Conservation (phyloP, 75 land plant species). For the Picea sitchensis region DNA sequence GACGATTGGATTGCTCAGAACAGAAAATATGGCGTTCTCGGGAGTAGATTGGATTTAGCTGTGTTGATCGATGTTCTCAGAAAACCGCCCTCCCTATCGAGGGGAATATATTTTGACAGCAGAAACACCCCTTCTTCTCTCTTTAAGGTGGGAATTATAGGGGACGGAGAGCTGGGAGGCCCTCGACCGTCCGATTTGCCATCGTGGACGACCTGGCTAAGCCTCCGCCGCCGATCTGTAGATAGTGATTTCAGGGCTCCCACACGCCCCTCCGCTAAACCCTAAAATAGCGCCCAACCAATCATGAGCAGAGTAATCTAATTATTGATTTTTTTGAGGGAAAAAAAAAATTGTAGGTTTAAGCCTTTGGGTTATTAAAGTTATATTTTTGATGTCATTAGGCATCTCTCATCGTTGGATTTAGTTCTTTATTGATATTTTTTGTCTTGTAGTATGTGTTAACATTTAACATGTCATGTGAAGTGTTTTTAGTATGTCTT, state of each 20-base stretch:
- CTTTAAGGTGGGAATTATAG: too few species aligned
- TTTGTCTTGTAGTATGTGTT: too few species aligned
- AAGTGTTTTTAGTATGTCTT: too few species aligned
- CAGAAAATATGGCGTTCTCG: background rate
- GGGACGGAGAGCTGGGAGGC: background rate
- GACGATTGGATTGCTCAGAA: background rate
- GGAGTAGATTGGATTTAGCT: background rate
- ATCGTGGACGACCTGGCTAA: background rate
- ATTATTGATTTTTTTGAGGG: too few species aligned
- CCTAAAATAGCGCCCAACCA: slow-evolving; percentile 6
- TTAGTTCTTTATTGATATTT: too few species aligned
- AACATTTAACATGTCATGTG: too few species aligned
- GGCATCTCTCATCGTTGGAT: too few species aligned
- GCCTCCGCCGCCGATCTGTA: background rate
- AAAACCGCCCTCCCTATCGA: background rate
- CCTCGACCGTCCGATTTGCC: background rate
- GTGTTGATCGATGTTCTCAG: too few species aligned
- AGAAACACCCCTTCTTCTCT: background rate
- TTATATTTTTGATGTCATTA: too few species aligned
- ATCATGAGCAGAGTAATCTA: too few species aligned
- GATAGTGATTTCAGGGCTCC: slow-evolving; percentile 4
- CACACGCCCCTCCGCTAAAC: background rate
- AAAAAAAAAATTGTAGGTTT: too few species aligned
- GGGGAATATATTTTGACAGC: background rate
- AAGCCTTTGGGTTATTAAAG: too few species aligned